Conservation (phyloP, 768 basidiomycete genomes). For the Tulasnella sp. region DNA sequence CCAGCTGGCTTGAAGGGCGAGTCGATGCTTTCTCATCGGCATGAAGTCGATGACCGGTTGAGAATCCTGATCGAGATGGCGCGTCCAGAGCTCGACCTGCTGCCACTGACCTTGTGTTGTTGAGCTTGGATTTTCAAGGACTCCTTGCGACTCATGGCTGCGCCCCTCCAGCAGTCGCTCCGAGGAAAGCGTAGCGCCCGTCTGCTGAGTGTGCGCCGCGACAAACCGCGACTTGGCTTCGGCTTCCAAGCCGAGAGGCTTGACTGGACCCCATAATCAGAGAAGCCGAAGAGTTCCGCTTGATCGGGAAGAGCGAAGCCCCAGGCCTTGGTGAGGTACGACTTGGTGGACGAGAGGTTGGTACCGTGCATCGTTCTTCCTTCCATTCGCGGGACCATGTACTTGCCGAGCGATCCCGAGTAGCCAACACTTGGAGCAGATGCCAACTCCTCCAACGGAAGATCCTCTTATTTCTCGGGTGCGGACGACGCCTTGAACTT, state of each 20-base stretch:
- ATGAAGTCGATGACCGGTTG: conserved; percentile 84
- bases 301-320: conserved; percentile 78
- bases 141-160: conserved; percentile 94
- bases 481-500: conserved; percentile 89
- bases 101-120: conserved; percentile 82
- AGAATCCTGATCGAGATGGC: conserved; percentile 88
- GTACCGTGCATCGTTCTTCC: conserved; percentile 99
- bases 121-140: conserved; percentile 94
- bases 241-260: conserved; percentile 78
- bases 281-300: conserved; percentile 86
- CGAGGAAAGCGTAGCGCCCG: conserved; percentile 72
- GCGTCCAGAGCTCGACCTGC: conserved; percentile 93
- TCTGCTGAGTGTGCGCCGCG: conserved; percentile 71
- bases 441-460: conserved; percentile 92
- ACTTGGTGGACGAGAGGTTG: conserved; percentile 84
- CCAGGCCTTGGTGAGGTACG: conserved; percentile 84
- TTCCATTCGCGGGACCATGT: conserved; percentile 86
- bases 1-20: conserved; percentile 71
- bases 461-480: conserved; percentile 96
- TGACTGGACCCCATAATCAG: conserved; percentile 89
- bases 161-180: conserved; percentile 57
- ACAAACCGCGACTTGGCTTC: conserved; percentile 95
- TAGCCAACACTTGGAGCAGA: conserved; percentile 71
- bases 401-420: conserved; percentile 83
- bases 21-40: conserved; percentile 74